Evolutionary conservation across 2,329 filamentous ascomycete genomes (phyloP), one percentile per base, ranked within the genome.

Genomic region (Cytospora chrysosperma): DNA sequence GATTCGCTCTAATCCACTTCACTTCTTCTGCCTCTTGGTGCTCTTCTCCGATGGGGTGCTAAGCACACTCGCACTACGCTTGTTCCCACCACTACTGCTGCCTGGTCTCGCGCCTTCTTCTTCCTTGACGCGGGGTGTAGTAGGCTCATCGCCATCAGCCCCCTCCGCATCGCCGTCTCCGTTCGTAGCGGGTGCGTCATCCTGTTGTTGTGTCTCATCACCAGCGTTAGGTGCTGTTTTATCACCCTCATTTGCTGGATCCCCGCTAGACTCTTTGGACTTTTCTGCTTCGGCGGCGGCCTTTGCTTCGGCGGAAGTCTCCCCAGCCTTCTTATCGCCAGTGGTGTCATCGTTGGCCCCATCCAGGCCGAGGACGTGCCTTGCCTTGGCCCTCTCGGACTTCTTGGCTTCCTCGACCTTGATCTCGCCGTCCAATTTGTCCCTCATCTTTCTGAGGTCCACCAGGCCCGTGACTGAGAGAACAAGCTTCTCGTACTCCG

Each of bases 11-110:
- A n/a, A n/a, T n/a, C n/a, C 60, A 30, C 40, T n/a, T 72, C 73
- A 82, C 70, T 85, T 86, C 77, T 84, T 86, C 69, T 82, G 81
- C 65, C 83, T 78, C 73, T 87, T 87, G 4, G 76, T 70, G 68
- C 81, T 85, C 75, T 85, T 85, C 65, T 92, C 88, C 73, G 89
- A 92, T 7, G 78, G 78, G 19, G 81, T 79, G 73, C 91, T 94
- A 59, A 96, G 74, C 34, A 93, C 91, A 74, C 92, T 96, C 1
- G 91, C 91, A 73, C 92, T 95, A 64, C 92, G 85, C 79, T 96
- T 96, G 67, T 90, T 88, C 0, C 76, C 69, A 32, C 53, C 47
- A 21, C 49, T 61, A 47, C 78, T 79, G 66, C 76, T 79, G 17
- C 72, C 73, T 2, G 76, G 77, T 52, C 76, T 71, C 61, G 64